Base-by-base conservation (phyloP, 164 flowering plant genomes). In the Vitis riparia region DNA sequence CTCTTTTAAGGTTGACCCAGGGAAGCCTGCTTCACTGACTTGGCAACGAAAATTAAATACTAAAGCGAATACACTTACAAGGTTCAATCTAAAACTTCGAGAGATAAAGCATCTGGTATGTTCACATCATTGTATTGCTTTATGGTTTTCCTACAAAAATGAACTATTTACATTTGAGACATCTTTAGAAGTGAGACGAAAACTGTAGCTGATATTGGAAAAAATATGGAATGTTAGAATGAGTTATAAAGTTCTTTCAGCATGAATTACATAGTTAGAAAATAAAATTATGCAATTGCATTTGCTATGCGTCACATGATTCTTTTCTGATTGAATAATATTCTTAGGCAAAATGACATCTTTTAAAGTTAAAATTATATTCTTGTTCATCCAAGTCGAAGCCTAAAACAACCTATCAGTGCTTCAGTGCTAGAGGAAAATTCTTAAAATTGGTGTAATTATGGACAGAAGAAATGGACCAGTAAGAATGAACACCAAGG, bases 11-110 rank as follows among this genome's bases (percentile, higher is more conserved):
- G 89, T 84, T 73, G 84, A 84, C 51, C 88, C 89, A 2, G 86
- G 82, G 48, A 66, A 65, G 49, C 91, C 86, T 49, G 74, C 89
- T 37, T 62, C 78, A 49, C 70, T 89, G 59, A 82, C 91, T 51
- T 90, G 93, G 96, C 80, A 81, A 69, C 72, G 93, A 51, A 80
- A 80, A 69, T 8, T 90, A 59, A 75, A 81, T 48, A 52, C 64
- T 48, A 79, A 81, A 19, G 85, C 76, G 15, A 81, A 55, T 59
- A 48, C 59, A 67, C 93, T 84, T 59, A 19, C 66, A 60, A 68
- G 71, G 50, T 89, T 86, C 73, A 66, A 58, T 65, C 49, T 85
- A 15, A 80, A 51, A 11, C 37, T 80, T 56, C 71, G 48, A 67
- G 93, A 89, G 57, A 75, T 19, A 44, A 60, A 85, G 32, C 70